phyloP scores from a whole-genome alignment of 129 eudicot species.

The Calendula officinalis region DNA sequence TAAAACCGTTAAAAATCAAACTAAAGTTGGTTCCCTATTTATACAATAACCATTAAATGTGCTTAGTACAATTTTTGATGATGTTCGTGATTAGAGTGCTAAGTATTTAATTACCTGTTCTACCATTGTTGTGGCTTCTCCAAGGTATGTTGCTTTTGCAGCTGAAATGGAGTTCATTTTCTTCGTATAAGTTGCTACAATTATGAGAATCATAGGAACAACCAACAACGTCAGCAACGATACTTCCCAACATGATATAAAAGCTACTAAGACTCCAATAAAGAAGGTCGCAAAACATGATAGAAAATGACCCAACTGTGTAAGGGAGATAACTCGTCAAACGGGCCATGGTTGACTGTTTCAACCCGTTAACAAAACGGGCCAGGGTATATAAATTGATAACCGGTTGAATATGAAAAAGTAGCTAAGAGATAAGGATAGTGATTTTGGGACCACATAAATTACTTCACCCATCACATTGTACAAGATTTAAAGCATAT shows the following conservation, averaged over 20 bases:
- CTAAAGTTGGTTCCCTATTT: background rate
- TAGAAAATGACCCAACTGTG: conserved; percentile 78
- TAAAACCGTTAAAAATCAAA: background rate
- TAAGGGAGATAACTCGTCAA: conserved; percentile 14
- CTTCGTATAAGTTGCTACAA: conserved; percentile 82
- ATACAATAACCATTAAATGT: background rate
- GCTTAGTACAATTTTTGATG: background rate
- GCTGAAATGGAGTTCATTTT: conserved; percentile 71
- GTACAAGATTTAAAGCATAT: no score
- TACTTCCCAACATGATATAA: conserved; percentile 77
- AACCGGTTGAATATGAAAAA: no score
- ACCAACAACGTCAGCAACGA: conserved; percentile 69
- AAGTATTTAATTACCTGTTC: conserved; percentile 64
- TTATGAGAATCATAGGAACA: conserved; percentile 72
- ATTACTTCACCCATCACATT: no score
- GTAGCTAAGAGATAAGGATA: background rate
- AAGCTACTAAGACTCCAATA: conserved; percentile 70
- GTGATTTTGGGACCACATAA: no score
- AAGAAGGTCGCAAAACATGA: conserved; percentile 72
- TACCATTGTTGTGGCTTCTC: conserved; percentile 75
- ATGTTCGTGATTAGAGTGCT: background rate
- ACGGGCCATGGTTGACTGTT: background rate
- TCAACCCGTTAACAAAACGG: no score
- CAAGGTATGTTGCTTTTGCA: conserved; percentile 51
- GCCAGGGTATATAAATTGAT: no score